Evolutionary conservation across 139 green algal genomes (phyloP).

Genomic region (Chlamydomonas eustigma): DNA sequence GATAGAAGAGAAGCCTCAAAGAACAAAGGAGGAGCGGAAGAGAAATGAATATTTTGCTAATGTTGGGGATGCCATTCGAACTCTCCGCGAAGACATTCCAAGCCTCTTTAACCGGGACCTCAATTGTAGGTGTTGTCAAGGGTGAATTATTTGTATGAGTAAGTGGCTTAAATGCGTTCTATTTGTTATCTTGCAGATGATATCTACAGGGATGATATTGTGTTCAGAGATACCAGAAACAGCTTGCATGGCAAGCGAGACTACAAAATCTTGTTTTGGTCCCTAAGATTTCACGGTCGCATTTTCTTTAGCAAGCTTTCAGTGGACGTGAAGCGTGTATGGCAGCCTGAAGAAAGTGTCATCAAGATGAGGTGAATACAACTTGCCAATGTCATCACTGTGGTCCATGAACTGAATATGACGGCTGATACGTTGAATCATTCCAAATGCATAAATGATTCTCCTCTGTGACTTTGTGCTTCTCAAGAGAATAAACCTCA

Average conservation of each 20-base stretch:
- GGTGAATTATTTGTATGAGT: background rate
- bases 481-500: no score
- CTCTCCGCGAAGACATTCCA: conserved; percentile 83
- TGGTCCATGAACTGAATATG: no score
- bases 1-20: conserved; percentile 29
- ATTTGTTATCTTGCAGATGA: conserved; percentile 44
- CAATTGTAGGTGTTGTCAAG: conserved; percentile 61
- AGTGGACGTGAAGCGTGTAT: conserved; percentile 87
- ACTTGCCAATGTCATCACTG: no score
- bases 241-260: conserved; percentile 78
- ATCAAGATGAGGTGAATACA: conserved; percentile 73
- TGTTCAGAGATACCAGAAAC: conserved; percentile 84
- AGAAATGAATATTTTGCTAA: conserved; percentile 89
- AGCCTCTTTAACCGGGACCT: conserved; percentile 81
- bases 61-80: conserved; percentile 86
- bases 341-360: conserved; percentile 76
- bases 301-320: conserved; percentile 85
- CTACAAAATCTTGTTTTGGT: conserved; percentile 92
- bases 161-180: conserved; percentile 16
- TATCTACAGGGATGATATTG: conserved; percentile 90
- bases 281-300: conserved; percentile 78
- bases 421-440: no score
- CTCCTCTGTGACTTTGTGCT: no score
- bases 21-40: conserved; percentile 1
- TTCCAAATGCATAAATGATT: no score